Evolutionary conservation across 2,329 filamentous ascomycete genomes (phyloP), one percentile per base, ranked within the genome.

Genomic region (Epichloe elymi): DNA sequence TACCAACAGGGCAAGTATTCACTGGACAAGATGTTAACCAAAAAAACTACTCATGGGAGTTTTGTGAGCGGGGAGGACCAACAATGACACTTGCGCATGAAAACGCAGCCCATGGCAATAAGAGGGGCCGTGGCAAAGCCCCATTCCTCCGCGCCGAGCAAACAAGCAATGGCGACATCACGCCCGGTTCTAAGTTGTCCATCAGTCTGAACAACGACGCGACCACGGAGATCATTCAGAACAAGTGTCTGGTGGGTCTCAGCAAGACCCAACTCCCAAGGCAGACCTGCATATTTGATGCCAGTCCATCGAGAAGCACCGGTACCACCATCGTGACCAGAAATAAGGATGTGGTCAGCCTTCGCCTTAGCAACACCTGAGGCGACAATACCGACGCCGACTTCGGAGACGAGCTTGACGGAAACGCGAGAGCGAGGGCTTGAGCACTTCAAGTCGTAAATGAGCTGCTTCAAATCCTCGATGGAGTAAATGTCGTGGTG

Each of bases 401-500:
- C 94, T 72, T 97, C 91, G 6, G 91, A 96, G 15, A 97, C 91
- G 42, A 97, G 86, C 78, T 97, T 97, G 66, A 97, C 91, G 6
- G 91, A 97, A 23, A 97, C 85, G 61, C 91, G 82, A 51, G 91
- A 83, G 57, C 91, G 85, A 53, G 91, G 91, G 70, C 93, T 95
- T 23, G 90, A 88, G 73, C 90, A 96, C 74, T 97, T 97, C 51
- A 96, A 75, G 70, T 97, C 91, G 70, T 97, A 97, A 61, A 97
- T 96, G 60, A 97, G 75, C 68, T 97, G 91, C 75, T 97, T 97
- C 54, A 97, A 69, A 76, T 97, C 91, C 70, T 97, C 91, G 58
- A 97, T 97, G 48, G 88, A 95, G 77, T 97, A 97, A 59, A 97
- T 96, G 64, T 97, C 91, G 76, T 97, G 91, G 67, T 97, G 91